Evolutionary conservation across 2,329 filamentous ascomycete species (phyloP).

Genomic region (Pseudocercospora musae): DNA sequence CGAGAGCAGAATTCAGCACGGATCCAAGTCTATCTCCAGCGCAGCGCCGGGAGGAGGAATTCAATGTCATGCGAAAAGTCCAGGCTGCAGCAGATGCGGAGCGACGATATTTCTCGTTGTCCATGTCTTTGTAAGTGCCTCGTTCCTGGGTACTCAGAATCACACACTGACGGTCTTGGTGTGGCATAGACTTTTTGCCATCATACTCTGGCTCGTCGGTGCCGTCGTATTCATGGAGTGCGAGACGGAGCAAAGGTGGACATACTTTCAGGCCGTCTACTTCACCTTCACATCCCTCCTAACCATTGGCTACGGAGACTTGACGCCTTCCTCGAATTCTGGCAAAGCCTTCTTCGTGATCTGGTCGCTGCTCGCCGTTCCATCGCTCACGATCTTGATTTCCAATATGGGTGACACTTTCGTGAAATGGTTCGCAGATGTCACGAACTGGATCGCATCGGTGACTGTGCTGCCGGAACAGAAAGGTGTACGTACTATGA

Average conservation of each 20-base stretch:
- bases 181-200: conserved; percentile 32
- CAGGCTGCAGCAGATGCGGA: conserved; percentile 42
- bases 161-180: not conserved
- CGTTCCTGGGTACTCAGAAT: too few species aligned
- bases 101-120: conserved; percentile 42
- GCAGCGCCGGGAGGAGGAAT: conserved; percentile 48
- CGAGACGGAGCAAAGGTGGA: conserved; percentile 48
- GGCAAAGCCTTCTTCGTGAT: conserved; percentile 56
- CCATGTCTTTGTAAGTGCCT: conserved; percentile 30
- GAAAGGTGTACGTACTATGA: conserved; percentile 24
- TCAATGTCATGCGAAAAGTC: conserved; percentile 48
- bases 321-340: conserved; percentile 46
- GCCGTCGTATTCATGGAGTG: conserved; percentile 50
- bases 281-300: conserved; percentile 53
- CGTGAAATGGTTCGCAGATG: conserved; percentile 52
- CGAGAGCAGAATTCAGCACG: conserved; percentile 42
- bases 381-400: conserved; percentile 54
- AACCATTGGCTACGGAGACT: conserved; percentile 56
- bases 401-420: conserved; percentile 55
- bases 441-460: conserved; percentile 55
- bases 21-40: conserved; percentile 37
- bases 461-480: conserved; percentile 43
- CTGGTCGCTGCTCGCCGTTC: conserved; percentile 55
- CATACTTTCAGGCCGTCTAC: conserved; percentile 53
- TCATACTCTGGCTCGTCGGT: conserved; percentile 48